Conservation (phyloP, 768 basidiomycete species). For the Mycena polygramma region DNA sequence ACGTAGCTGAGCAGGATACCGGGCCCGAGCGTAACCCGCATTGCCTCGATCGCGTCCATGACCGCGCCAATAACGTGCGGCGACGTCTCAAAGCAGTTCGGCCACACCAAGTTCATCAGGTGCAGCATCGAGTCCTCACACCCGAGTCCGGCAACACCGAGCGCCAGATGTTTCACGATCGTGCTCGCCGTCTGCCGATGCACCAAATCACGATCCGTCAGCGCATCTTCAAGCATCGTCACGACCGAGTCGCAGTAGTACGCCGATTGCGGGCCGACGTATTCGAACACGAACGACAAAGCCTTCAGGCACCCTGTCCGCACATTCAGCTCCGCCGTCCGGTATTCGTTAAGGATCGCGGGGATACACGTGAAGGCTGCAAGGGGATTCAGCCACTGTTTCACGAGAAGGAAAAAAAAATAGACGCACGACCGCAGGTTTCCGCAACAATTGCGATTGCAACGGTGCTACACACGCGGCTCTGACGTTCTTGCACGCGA, state of each 20-base stretch:
- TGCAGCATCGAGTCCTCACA: constrained; percentile 99
- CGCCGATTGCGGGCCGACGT: constrained; percentile 95
- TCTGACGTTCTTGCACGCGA: constrained; percentile 98
- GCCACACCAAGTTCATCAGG: constrained; percentile 98
- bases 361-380: constrained; percentile 98
- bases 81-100: constrained; percentile 98
- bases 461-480: constrained; percentile 97
- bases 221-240: constrained; percentile 97
- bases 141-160: constrained; percentile 96
- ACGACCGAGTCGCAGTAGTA: constrained; percentile 98
- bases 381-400: constrained; percentile 31
- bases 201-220: constrained; percentile 98
- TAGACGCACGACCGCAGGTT: constrained; percentile 80
- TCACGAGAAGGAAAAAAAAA: background rate
- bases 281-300: constrained; percentile 98
- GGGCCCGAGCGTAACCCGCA: constrained; percentile 96
- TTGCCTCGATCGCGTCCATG: constrained; percentile 98
- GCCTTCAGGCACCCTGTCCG: constrained; percentile 99
- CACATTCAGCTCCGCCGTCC: constrained; percentile 98
- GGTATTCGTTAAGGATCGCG: constrained; percentile 98
- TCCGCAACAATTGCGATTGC: constrained; percentile 97
- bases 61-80: constrained; percentile 99
- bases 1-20: constrained; percentile 94
- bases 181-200: constrained; percentile 98
- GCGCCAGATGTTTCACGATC: constrained; percentile 97